phyloP scores from a whole-genome alignment of 2,329 filamentous ascomycete genomes.

The Sordariomycetes sp. region DNA sequence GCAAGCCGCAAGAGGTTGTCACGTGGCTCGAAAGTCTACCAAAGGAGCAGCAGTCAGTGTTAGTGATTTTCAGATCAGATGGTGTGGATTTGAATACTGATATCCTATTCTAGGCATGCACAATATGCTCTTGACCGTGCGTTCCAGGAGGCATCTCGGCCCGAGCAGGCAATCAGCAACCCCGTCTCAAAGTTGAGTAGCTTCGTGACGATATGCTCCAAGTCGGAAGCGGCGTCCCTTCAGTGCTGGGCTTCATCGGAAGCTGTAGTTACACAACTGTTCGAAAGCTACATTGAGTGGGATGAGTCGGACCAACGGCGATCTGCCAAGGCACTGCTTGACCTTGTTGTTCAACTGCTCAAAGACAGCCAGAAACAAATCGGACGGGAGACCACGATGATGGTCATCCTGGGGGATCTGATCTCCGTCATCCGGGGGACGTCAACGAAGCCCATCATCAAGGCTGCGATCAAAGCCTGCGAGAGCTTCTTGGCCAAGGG shows the following conservation, averaged over 20 bases:
- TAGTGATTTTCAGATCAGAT: no score
- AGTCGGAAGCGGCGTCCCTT: conserved; percentile 33
- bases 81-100: no score
- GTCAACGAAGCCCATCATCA: conserved; percentile 54
- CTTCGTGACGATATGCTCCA: conserved; percentile 51
- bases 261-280: conserved; percentile 37
- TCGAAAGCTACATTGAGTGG: conserved; percentile 58
- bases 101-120: conserved; percentile 15
- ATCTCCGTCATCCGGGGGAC: conserved; percentile 51
- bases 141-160: conserved; percentile 39
- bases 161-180: conserved; percentile 45
- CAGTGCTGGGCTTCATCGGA: conserved; percentile 41
- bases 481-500: conserved; percentile 57
- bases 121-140: conserved; percentile 36
- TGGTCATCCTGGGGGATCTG: conserved; percentile 38
- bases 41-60: conserved; percentile 5
- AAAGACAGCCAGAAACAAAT: conserved; percentile 36
- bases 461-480: conserved; percentile 59
- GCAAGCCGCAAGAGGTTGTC: no score
- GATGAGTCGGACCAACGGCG: conserved; percentile 57
- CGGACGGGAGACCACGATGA: conserved; percentile 28
- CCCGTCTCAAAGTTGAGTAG: conserved; percentile 50
- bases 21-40: conserved; percentile 10
- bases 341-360: conserved; percentile 44
- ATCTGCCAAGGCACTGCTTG: conserved; percentile 53